Evolutionary conservation across 1,139 yeast genomes (phyloP).

Genomic region (Nadsonia starkeyi-henricii): DNA sequence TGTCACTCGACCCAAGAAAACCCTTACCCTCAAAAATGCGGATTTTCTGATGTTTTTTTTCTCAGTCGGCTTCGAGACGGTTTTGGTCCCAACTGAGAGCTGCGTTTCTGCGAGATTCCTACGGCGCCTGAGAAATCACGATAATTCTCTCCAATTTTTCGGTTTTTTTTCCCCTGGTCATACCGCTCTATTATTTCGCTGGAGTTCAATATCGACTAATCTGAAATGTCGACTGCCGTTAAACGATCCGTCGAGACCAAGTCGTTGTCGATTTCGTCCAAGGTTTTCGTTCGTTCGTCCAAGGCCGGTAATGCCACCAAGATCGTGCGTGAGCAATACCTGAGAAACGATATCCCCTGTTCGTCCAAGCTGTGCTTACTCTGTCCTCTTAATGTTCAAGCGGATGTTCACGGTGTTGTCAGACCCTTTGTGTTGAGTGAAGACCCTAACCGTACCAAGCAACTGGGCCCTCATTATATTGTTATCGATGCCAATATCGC

Average conservation of each 20-base stretch:
- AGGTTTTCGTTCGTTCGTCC: constrained; percentile 75
- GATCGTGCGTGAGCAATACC: constrained; percentile 84
- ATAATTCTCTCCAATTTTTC: too few relatives aligned
- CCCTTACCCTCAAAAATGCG: too few relatives aligned
- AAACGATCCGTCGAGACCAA: constrained; percentile 10
- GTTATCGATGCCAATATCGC: constrained; percentile 84
- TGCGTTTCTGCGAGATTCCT: too few relatives aligned
- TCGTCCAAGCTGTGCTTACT: constrained; percentile 53
- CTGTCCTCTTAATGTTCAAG: constrained; percentile 33
- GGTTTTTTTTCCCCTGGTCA: too few relatives aligned
- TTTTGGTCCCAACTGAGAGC: too few relatives aligned
- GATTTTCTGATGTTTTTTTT: background rate
- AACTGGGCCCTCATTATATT: constrained; percentile 55
- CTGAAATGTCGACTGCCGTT: constrained; percentile 4
- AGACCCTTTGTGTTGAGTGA: constrained; percentile 31
- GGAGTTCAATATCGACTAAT: too few relatives aligned
- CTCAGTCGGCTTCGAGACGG: background rate
- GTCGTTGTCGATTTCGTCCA: constrained; percentile 35
- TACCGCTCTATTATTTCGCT: too few relatives aligned
- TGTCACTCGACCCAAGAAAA: too few relatives aligned
- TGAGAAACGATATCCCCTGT: constrained; percentile 87
- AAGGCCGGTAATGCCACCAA: constrained; percentile 83
- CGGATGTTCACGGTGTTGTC: constrained; percentile 28
- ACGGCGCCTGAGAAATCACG: too few relatives aligned
- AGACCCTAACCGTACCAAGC: constrained; percentile 42